Base-by-base conservation (phyloP, 495 filamentous ascomycete genomes). In the Xylaria scruposa region DNA sequence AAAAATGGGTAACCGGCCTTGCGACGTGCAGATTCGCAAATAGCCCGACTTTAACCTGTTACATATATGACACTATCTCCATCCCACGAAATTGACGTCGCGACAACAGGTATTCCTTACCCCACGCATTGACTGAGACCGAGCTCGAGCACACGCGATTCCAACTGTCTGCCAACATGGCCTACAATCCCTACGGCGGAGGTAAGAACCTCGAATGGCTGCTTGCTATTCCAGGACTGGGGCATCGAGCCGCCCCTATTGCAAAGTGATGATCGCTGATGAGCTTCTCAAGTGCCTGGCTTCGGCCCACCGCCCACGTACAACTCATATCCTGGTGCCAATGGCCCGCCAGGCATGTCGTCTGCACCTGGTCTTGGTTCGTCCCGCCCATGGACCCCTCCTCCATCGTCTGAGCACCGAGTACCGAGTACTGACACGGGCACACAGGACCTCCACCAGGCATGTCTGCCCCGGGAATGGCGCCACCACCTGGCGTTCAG, bases 321-420 rank as follows among this genome's bases (percentile, higher is more conserved):
- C 82, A 88, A 87, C 70, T 83, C 86, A 29, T 94, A 93, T 78
- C 92, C 93, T 71, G 93, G 89, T 67, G 84, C 87, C 73, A 80
- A 82, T 63, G 84, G 83, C 67, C 78, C 90, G 33, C 90, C 90
- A 60, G 89, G 89, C 56, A 88, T 92, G 85, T 89, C 88, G 72
- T 89, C 91, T 76, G 93, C 94, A 65, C 94, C 95, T 70, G 94
- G 94, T 77, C 89, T 97, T 89, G 94, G 94, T 93, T 88, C 83
- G 90, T 80, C 66, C 62, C 66, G 68, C 59, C 58, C 56, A 62
- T 36, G 74, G 17, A 65, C 15, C 19, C 26, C n/a, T 51, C 26
- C 72, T 56, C 26, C 12, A 54, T 56, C 2, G 47, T 15, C 33
- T 1, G 2, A 17, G 17, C 6, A 47, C 29, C 15, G 44, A 60